A percentile compares a stretch with the other conserved stretches of the same genome.
Evolutionary conservation across 805 yeast genomes (phyloP).

Genomic region (Ogataea paradorogensis): DNA sequence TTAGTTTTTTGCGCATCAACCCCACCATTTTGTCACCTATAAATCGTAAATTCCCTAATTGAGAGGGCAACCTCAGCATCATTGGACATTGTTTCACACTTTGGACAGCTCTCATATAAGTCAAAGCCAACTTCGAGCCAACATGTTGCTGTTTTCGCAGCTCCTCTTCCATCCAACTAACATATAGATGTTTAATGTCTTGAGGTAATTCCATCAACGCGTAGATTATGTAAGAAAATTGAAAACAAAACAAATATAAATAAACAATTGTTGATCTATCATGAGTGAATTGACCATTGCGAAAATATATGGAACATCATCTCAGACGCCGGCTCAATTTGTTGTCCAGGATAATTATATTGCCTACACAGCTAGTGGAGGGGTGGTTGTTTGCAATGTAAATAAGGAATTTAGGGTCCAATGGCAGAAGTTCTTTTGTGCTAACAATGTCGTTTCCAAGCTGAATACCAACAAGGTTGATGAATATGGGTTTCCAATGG

Average conservation of each 20-base stretch:
- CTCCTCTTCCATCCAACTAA: slow-evolving; percentile 58
- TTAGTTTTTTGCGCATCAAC: slow-evolving; percentile 45
- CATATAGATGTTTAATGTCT: slow-evolving; percentile 51
- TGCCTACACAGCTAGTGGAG: slow-evolving; percentile 59
- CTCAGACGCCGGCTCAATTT: slow-evolving; percentile 40
- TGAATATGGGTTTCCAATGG: slow-evolving; percentile 35
- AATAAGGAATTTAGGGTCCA: slow-evolving; percentile 23
- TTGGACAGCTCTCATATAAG: slow-evolving; percentile 56
- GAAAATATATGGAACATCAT: slow-evolving; percentile 48
- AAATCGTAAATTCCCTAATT: slow-evolving; percentile 56
- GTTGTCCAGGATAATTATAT: slow-evolving; percentile 38
- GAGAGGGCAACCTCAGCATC: slow-evolving; percentile 51
- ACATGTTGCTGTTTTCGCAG: slow-evolving; percentile 42
- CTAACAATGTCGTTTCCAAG: slow-evolving; percentile 31
- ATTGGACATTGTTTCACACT: slow-evolving; percentile 44
- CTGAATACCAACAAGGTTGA: slow-evolving; percentile 24
- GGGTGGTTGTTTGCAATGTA: slow-evolving; percentile 48
- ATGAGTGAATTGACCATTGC: slow-evolving; percentile 22
- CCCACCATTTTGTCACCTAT: slow-evolving; percentile 71
- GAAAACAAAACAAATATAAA: slow-evolving; percentile 2
- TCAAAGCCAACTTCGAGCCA: slow-evolving; percentile 50
- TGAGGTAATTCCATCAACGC: slow-evolving; percentile 39
- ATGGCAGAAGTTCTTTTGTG: slow-evolving; percentile 52
- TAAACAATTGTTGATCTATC: slow-evolving; percentile 13
- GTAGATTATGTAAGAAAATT: slow-evolving; percentile 6